A percentile compares a stretch with the other conserved stretches of the same genome.
phyloP scores from a whole-genome alignment of 2,329 filamentous ascomycete genomes.

The Tothia fuscella region DNA sequence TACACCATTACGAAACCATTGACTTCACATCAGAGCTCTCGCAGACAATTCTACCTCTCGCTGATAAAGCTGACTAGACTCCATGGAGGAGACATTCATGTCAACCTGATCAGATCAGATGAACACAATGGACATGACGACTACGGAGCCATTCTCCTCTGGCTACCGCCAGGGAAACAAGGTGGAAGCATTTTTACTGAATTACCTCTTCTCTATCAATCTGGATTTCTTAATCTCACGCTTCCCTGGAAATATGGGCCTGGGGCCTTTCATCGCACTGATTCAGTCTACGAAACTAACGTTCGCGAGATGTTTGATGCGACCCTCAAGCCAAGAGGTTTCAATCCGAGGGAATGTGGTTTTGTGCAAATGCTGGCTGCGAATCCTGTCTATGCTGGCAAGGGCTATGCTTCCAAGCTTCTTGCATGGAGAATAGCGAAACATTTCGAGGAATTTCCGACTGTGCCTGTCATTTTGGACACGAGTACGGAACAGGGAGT shows the following conservation, averaged over 20 bases:
- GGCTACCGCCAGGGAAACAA: slow-evolving; percentile 2
- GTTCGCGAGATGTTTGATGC: slow-evolving; percentile 1
- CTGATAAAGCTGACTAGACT: slow-evolving; percentile 1
- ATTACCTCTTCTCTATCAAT: not conserved
- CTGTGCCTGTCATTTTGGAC: slow-evolving; percentile 4
- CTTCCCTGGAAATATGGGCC: not conserved
- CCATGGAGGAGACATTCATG: not conserved
- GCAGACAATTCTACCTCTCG: not conserved
- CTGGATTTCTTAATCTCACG: not conserved
- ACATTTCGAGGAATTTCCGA: not conserved
- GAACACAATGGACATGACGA: not conserved
- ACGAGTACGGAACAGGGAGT: slow-evolving; percentile 7
- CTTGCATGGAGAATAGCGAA: not conserved
- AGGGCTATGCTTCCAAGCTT: not conserved
- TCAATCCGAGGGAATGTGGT: slow-evolving; percentile 1
- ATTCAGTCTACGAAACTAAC: slow-evolving; percentile 1
- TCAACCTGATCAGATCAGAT: not conserved
- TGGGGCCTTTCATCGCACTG: not conserved
- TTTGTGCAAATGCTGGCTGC: slow-evolving; percentile 7
- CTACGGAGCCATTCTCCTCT: slow-evolving; percentile 2
- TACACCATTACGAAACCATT: not conserved
- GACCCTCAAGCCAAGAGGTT: not conserved
- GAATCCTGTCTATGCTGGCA: not conserved
- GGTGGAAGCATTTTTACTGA: not conserved
- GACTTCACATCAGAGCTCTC: not conserved